Conservation (phyloP, 306 rosid species). For the Malus sieversii region DNA sequence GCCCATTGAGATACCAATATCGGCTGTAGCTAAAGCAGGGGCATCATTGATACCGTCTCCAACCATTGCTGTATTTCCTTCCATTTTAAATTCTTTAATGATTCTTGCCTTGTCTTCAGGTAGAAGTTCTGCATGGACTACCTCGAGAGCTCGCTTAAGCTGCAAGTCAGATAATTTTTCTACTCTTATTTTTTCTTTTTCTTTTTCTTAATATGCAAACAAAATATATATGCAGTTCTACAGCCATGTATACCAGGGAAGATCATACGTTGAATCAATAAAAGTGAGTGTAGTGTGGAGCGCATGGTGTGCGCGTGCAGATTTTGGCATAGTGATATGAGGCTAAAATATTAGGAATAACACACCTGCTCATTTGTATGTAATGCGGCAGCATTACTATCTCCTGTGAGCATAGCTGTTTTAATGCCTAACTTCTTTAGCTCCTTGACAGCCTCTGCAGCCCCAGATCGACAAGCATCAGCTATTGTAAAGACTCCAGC, state of each 20-base stretch:
- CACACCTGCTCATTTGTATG: conserved; percentile 74
- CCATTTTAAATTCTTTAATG: conserved; percentile 51
- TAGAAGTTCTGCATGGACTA: conserved; percentile 75
- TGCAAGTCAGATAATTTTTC: conserved; percentile 37
- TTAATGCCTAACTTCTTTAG: conserved; percentile 61
- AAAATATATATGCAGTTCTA: neutral
- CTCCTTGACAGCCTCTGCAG: conserved; percentile 52
- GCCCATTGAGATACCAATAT: conserved; percentile 95
- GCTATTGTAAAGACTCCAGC: conserved; percentile 64
- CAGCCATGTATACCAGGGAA: neutral
- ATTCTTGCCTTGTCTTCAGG: conserved; percentile 79
- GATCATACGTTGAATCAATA: neutral
- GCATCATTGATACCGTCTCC: conserved; percentile 96
- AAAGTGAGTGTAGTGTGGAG: neutral
- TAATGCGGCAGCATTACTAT: conserved; percentile 63
- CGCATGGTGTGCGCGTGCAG: neutral
- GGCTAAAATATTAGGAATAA: neutral
- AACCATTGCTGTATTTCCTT: conserved; percentile 78
- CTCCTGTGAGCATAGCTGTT: conserved; percentile 91
- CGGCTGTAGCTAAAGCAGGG: conserved; percentile 86
- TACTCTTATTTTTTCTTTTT: neutral
- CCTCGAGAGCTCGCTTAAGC: conserved; percentile 57
- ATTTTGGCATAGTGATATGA: neutral
- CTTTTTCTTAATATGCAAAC: neutral
- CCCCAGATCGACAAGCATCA: conserved; percentile 78